These are phyloP conservation scores for Baeospora myosura DNA, from an alignment of 1,284 basidiomycete species.

Conservation along the genomic window DNA sequence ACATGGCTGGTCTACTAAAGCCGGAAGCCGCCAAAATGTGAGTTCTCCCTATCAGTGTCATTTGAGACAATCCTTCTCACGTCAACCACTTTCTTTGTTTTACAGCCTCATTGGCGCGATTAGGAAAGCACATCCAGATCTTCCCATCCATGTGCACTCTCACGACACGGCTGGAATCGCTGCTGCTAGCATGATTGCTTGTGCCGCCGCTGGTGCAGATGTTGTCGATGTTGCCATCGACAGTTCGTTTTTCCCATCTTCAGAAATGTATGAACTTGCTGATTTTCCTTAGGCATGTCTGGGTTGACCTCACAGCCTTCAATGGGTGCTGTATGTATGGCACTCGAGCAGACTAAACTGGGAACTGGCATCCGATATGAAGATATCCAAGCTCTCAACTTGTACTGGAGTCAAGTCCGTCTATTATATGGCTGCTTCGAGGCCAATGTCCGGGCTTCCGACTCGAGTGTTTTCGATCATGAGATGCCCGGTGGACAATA, in stretches of 20 bases:
- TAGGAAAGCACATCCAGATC: conserved; percentile 92
- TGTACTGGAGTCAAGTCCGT: conserved; percentile 98
- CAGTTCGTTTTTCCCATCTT: conserved; percentile 45
- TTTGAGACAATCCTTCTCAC: no score
- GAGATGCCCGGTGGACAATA: conserved; percentile 99
- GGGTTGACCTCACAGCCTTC: conserved; percentile 97
- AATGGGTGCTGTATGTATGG: conserved; percentile 94
- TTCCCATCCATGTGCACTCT: conserved; percentile 99
- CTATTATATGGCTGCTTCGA: conserved; percentile 96
- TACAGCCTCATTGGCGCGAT: conserved; percentile 89
- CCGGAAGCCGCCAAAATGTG: conserved; percentile 88
- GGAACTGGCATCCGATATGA: conserved; percentile 97
- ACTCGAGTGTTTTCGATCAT: conserved; percentile 97
- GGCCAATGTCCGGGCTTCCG: conserved; percentile 94
- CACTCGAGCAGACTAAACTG: conserved; percentile 90
- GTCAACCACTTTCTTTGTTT: conserved; percentile 10
- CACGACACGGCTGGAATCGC: conserved; percentile 99
- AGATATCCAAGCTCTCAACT: conserved; percentile 95
- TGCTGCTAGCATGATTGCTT: conserved; percentile 92
- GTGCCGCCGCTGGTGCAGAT: conserved; percentile 93
- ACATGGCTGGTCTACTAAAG: conserved; percentile 98
- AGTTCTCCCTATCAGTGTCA: conserved; percentile 24
- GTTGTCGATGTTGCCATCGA: conserved; percentile 98
- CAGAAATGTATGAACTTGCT: conserved; percentile 4
- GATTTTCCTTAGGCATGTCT: conserved; percentile 73